Evolutionary conservation across 768 basidiomycete genomes (phyloP).

Genomic region (Hydnomerulius pinastri): DNA sequence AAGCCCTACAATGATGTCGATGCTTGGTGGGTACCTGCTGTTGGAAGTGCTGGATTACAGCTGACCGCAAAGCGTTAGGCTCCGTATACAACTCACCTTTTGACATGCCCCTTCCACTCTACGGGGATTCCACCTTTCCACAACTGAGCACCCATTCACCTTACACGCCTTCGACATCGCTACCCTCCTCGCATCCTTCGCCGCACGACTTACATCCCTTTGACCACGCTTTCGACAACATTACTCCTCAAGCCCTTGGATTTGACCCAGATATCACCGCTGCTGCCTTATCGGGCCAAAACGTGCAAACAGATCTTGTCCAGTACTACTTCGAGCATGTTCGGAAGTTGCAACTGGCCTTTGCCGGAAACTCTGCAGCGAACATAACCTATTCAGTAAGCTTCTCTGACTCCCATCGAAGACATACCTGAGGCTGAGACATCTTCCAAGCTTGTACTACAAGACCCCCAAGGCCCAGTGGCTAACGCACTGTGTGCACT

Average conservation of each 20-base stretch:
- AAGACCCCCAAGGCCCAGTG: constrained; percentile 70
- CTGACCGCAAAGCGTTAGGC: constrained; percentile 21
- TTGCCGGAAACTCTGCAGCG: constrained; percentile 61
- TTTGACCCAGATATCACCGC: constrained; percentile 19
- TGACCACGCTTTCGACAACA: constrained; percentile 36
- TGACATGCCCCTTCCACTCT: constrained; percentile 26
- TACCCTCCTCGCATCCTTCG: constrained; percentile 37
- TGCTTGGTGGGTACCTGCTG: constrained; percentile 27
- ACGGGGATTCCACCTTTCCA: constrained; percentile 27
- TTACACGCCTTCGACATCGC: constrained; percentile 35
- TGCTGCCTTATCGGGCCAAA: constrained; percentile 37
- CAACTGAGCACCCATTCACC: constrained; percentile 32
- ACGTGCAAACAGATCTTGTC: constrained; percentile 58
- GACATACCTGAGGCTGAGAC: constrained; percentile 18
- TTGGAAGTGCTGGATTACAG: background rate
- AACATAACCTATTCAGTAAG: constrained; percentile 69
- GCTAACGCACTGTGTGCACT: constrained; percentile 77
- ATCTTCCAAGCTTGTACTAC: constrained; percentile 45
- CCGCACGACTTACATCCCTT: constrained; percentile 35
- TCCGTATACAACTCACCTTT: constrained; percentile 34
- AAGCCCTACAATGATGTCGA: constrained; percentile 27
- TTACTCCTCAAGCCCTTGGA: constrained; percentile 31
- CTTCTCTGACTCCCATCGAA: constrained; percentile 3
- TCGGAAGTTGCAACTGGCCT: constrained; percentile 64
- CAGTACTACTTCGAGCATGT: constrained; percentile 78